These are phyloP conservation scores for Phytopythium chamaehyphon DNA, from an alignment of 352 stramenopile species.

Conservation along the genomic window DNA sequence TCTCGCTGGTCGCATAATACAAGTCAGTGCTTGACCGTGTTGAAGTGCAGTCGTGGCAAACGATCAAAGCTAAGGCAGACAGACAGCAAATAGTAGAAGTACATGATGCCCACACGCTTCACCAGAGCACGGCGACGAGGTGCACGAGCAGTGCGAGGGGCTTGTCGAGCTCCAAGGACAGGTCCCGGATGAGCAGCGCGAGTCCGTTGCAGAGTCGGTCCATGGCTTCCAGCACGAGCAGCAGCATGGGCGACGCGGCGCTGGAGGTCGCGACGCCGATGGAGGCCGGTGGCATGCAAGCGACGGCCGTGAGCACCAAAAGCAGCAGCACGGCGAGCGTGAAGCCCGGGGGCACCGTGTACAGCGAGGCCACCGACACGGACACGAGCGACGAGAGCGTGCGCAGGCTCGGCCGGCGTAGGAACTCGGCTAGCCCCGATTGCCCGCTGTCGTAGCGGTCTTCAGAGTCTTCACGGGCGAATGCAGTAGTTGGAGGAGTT, in stretches of 20 bases:
- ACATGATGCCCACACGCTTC: background rate
- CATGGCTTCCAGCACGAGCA: slow-evolving; percentile 34
- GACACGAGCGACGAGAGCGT: slow-evolving; percentile 70
- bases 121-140: slow-evolving; percentile 8
- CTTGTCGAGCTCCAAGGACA: slow-evolving; percentile 50
- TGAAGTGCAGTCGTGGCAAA: background rate
- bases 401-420: slow-evolving; percentile 36
- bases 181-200: slow-evolving; percentile 56
- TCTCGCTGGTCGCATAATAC: background rate
- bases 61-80: too few species aligned
- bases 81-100: background rate
- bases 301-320: slow-evolving; percentile 52
- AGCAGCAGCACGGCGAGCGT: slow-evolving; percentile 70
- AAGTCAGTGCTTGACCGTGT: slow-evolving; percentile 5
- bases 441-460: background rate
- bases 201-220: slow-evolving; percentile 62
- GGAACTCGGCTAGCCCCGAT: slow-evolving; percentile 13
- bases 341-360: slow-evolving; percentile 65
- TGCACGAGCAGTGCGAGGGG: slow-evolving; percentile 5
- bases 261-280: slow-evolving; percentile 26
- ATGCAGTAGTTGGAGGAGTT: slow-evolving; percentile 20
- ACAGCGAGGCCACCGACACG: slow-evolving; percentile 58
- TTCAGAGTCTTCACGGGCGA: background rate
- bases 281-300: slow-evolving; percentile 42
- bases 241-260: slow-evolving; percentile 28